Evolutionary conservation across 805 yeast species (phyloP), one percentile per base, ranked within the genome.

Genomic region (Yarrowia sp.): DNA sequence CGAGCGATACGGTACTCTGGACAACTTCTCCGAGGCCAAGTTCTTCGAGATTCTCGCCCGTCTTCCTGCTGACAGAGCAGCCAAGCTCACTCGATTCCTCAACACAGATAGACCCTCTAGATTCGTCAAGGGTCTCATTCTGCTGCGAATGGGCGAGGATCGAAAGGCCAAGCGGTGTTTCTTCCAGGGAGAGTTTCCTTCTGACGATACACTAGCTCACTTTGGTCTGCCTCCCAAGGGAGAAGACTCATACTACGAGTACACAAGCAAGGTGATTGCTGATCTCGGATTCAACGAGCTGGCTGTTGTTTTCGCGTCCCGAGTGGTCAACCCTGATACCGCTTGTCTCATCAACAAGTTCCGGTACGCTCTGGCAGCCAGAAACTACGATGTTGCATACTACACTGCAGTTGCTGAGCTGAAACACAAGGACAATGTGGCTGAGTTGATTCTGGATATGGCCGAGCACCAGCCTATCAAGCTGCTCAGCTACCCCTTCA

Each of bases 131-230:
- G 66, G 55, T n/a, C 38, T 61, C 10, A 33, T 61, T 46, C 36
- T 61, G 34, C 44, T 61, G 17, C 66, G 66, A 13, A 38, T 20
- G 24, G 66, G 55, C 24, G 55, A 61, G 44, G 9, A 46, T 12
- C 43, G 66, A 61, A 61, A 61, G 55, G 55, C 66, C 44, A 38
- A 46, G 55, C 43, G 66, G 14, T 61, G 66, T 9, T 61, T 61
- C 17, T 58, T 43, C 20, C 9, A 30, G 40, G 64, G 64, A 13
- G 64, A 30, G 8, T 14, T 58, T 14, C 64, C 64, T 8, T 38
- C 46, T 3, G 50, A 43, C 40, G 44, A 61, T 3, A 61, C 44
- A 3, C 55, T 61, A 24, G 17, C 13, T 2, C 53, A 46, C 24
- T 61, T 61, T 46, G 55, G 44, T 2, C 55, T 61, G 42, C 44